Evolutionary conservation across 331 rosid genomes (phyloP).

Genomic region (Quercus tomentella): DNA sequence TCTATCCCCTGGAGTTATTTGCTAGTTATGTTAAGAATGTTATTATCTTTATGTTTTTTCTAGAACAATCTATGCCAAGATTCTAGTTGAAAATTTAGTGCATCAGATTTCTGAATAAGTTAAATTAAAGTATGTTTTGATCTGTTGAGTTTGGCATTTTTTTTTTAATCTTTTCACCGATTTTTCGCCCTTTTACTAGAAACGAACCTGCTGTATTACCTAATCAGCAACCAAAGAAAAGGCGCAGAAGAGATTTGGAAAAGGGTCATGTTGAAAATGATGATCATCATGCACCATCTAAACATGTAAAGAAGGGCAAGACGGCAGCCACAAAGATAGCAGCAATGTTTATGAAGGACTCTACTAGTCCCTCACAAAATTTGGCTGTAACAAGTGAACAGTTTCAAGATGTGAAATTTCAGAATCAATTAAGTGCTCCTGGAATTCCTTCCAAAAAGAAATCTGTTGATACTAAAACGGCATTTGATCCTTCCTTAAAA

Average conservation of each 20-base stretch:
- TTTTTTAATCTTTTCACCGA: constrained; percentile 7
- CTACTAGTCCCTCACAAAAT: constrained; percentile 46
- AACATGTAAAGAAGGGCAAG: constrained; percentile 62
- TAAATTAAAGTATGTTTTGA: background rate
- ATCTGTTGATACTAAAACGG: constrained; percentile 48
- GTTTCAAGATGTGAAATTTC: constrained; percentile 47
- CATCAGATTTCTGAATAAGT: background rate
- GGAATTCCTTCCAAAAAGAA: constrained; percentile 52
- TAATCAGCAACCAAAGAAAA: constrained; percentile 89
- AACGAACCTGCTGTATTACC: constrained; percentile 60
- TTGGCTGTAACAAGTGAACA: constrained; percentile 42
- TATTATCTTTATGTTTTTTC: background rate
- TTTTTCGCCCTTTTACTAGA: constrained; percentile 26
- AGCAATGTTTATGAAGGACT: constrained; percentile 41
- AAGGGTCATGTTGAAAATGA: constrained; percentile 60
- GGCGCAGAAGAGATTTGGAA: constrained; percentile 77
- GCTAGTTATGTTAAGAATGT: background rate
- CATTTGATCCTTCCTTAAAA: constrained; percentile 55
- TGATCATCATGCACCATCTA: constrained; percentile 48
- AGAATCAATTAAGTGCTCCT: constrained; percentile 43
- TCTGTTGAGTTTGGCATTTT: constrained; percentile 12
- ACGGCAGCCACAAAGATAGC: constrained; percentile 55
- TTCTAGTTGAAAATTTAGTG: background rate
- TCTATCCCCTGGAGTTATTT: background rate
- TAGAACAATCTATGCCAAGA: background rate